Evolutionary conservation across 108 stramenopile species (phyloP).

Genomic region (Cyclostephanos tholiformis): DNA sequence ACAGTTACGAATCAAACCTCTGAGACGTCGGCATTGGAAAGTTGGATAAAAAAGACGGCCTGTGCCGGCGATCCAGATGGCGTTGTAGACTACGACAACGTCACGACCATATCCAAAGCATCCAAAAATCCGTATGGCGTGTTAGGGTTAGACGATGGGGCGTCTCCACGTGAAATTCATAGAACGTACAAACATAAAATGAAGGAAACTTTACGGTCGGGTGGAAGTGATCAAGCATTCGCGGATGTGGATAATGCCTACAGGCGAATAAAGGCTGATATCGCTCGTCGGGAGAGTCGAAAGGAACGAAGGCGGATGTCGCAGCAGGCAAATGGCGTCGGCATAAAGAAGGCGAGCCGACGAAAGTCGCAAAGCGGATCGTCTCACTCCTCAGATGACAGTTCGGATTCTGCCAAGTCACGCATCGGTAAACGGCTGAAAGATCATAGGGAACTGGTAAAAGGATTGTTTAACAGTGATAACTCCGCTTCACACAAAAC

Average conservation of each 20-base stretch:
- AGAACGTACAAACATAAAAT: constrained; percentile 26
- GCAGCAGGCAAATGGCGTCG: neutral
- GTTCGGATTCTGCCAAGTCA: constrained; percentile 8
- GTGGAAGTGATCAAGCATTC: constrained; percentile 46
- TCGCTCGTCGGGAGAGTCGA: constrained; percentile 30
- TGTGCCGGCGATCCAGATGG: constrained; percentile 11
- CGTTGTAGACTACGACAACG: constrained; percentile 24
- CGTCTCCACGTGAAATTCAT: constrained; percentile 27
- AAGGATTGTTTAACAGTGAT: constrained; percentile 43
- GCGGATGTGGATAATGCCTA: constrained; percentile 46
- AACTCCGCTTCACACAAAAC: neutral
- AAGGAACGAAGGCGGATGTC: constrained; percentile 11
- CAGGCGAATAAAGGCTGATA: constrained; percentile 35
- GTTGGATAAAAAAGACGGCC: constrained; percentile 14
- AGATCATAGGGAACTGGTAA: constrained; percentile 39
- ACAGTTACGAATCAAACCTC: neutral
- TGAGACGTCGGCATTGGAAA: constrained; percentile 28
- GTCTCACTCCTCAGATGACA: constrained; percentile 10
- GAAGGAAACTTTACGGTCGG: constrained; percentile 25
- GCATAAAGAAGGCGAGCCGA: constrained; percentile 2
- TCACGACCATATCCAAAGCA: constrained; percentile 51
- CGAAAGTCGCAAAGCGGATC: neutral
- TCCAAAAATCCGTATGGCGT: constrained; percentile 41
- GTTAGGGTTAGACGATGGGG: constrained; percentile 24
- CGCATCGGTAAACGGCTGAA: constrained; percentile 36